phyloP scores from a whole-genome alignment of 371 early-diverging fungal genomes.

The Syncephalastrum monosporum region DNA sequence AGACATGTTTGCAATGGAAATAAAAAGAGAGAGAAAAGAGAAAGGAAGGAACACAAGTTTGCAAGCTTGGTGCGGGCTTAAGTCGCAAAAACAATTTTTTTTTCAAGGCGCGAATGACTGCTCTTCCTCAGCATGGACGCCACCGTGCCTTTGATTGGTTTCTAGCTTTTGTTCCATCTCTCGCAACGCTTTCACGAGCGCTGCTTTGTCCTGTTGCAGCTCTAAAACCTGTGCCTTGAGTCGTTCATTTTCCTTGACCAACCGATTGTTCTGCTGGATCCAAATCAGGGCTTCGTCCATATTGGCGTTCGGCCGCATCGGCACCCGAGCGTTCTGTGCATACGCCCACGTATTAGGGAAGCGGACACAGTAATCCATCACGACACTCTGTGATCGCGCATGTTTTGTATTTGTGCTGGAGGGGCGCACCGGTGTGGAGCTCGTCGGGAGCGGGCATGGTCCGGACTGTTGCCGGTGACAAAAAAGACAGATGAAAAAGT shows the following conservation, averaged over 20 bases:
- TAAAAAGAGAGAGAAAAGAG: conserved; percentile 8
- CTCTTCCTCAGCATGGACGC: too few species aligned
- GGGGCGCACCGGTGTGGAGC: conserved; percentile 6
- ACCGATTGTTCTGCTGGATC: conserved; percentile 19
- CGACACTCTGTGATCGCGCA: conserved; percentile 10
- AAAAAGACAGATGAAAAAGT: conserved; percentile 3
- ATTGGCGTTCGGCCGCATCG: conserved; percentile 5
- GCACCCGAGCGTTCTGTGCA: conserved; percentile 3
- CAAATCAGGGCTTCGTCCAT: conserved; percentile 20
- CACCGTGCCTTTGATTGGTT: too few species aligned
- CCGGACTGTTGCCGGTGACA: neutral
- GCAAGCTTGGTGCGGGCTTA: too few species aligned
- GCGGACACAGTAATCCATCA: conserved; percentile 10
- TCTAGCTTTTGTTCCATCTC: conserved; percentile 4
- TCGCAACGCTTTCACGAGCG: conserved; percentile 2
- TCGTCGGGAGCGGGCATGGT: conserved; percentile 1
- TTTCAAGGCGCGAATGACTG: too few species aligned
- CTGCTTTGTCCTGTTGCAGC: conserved; percentile 1
- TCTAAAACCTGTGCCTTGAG: conserved; percentile 10
- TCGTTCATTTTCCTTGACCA: conserved; percentile 16
- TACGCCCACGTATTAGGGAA: conserved; percentile 19
- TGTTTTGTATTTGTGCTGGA: conserved; percentile 1
- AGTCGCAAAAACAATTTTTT: too few species aligned
- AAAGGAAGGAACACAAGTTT: conserved; percentile 4
- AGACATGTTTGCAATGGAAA: conserved; percentile 52